Conservation (phyloP, 23 red algal species). For the Gracilaria domingensis region DNA sequence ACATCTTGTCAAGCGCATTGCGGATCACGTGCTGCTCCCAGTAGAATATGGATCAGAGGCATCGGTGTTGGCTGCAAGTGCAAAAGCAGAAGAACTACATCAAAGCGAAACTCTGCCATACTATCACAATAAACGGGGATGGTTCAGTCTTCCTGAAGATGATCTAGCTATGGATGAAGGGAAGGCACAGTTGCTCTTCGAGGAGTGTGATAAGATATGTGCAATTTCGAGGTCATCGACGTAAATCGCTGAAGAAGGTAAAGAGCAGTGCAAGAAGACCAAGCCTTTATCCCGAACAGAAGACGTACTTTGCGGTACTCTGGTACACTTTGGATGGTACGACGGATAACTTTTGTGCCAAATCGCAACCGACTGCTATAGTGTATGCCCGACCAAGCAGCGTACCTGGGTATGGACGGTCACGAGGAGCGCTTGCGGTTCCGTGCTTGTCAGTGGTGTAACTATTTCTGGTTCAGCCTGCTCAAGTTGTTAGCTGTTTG, state of each 20-base stretch:
- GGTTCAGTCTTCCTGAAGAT: background rate
- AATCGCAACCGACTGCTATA: no score
- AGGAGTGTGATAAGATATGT: slow-evolving; percentile 19
- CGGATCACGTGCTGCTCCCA: background rate
- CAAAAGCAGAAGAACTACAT: background rate
- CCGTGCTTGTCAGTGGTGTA: no score
- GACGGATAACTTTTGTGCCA: no score
- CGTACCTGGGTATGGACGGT: no score
- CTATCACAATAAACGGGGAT: slow-evolving; percentile 29
- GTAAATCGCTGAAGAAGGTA: background rate
- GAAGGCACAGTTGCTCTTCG: background rate
- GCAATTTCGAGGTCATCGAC: background rate
- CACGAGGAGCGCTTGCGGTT: no score
- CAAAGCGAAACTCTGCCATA: slow-evolving; percentile 1
- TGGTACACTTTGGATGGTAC: no score
- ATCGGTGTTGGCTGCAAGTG: background rate
- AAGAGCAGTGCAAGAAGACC: background rate
- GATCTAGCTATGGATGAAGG: slow-evolving; percentile 16
- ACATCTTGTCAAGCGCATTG: background rate
- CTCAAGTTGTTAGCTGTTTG: no score
- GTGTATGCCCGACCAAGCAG: no score
- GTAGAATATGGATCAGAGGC: slow-evolving; percentile 3
- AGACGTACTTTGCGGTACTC: no score
- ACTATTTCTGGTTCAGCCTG: no score
- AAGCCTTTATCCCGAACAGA: background rate